Percentiles rank a stretch among this genome's conserved stretches.
phyloP scores from a whole-genome alignment of 805 yeast genomes.

The Lipomyces lipofer region DNA sequence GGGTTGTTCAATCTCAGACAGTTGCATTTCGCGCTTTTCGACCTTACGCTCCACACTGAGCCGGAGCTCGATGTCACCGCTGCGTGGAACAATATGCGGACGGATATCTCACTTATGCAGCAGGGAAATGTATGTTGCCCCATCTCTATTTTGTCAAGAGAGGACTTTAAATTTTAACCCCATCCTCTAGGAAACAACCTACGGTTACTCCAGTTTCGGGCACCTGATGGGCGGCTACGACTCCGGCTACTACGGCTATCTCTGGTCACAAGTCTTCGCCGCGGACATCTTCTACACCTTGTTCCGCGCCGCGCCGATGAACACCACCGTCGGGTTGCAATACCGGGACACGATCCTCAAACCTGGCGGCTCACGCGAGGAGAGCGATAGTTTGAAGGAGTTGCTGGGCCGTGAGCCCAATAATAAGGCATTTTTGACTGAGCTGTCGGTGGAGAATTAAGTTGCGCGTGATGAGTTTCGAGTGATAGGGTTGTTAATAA shows the following conservation, averaged over 20 bases:
- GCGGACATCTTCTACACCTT: conserved; percentile 74
- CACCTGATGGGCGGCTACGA: conserved; percentile 86
- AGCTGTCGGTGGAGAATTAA: conserved; percentile 48
- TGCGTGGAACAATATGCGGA: conserved; percentile 67
- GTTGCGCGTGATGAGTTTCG: too few relatives aligned
- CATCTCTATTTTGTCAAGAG: too few relatives aligned
- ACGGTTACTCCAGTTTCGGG: conserved; percentile 72
- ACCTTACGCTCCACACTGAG: conserved; percentile 65
- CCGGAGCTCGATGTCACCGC: conserved; percentile 54
- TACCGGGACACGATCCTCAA: conserved; percentile 70
- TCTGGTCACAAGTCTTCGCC: conserved; percentile 85
- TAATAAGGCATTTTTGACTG: conserved; percentile 69
- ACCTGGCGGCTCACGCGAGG: conserved; percentile 74
- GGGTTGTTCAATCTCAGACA: conserved; percentile 73
- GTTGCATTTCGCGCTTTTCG: conserved; percentile 75
- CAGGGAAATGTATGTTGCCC: too few relatives aligned
- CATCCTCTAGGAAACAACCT: too few relatives aligned
- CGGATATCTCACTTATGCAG: conserved; percentile 59
- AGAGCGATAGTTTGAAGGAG: conserved; percentile 60
- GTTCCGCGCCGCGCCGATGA: conserved; percentile 69
- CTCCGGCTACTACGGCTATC: conserved; percentile 81
- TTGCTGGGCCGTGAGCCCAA: conserved; percentile 76
- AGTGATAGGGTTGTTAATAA: too few relatives aligned
- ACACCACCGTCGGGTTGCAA: conserved; percentile 56
- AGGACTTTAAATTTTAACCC: too few relatives aligned